Evolutionary conservation across 768 basidiomycete genomes (phyloP).

Genomic region (Pulveroboletus sp.): DNA sequence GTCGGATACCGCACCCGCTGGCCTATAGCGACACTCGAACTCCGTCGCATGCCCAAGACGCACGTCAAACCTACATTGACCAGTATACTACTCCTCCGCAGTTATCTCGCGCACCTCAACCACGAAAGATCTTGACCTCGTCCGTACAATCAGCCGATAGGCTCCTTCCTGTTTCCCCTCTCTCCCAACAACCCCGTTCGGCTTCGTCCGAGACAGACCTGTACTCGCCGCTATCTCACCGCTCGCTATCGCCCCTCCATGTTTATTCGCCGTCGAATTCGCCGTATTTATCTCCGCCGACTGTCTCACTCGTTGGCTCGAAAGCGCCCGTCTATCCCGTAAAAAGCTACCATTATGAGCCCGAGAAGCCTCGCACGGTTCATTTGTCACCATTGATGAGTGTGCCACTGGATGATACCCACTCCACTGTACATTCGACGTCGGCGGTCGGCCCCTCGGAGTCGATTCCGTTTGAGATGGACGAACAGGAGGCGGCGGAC

Average conservation of each 20-base stretch:
- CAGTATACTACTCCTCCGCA: background rate
- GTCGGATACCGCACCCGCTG: background rate
- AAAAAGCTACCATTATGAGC: constrained; percentile 4
- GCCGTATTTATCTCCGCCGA: background rate
- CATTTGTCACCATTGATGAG: background rate
- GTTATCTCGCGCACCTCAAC: background rate
- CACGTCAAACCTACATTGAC: background rate
- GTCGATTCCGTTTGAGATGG: constrained; percentile 42
- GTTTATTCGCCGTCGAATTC: constrained; percentile 1
- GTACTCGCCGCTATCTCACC: constrained; percentile 8
- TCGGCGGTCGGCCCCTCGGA: background rate
- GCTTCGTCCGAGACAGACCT: constrained; percentile 13
- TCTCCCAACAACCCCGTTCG: constrained; percentile 15
- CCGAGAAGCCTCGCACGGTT: background rate
- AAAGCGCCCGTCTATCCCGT: background rate
- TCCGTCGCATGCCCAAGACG: background rate
- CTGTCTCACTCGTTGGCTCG: constrained; percentile 4
- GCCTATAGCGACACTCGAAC: background rate
- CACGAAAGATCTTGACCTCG: background rate
- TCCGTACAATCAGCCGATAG: constrained; percentile 21
- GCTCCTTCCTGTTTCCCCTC: constrained; percentile 18
- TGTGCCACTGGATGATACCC: background rate
- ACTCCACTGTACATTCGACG: background rate
- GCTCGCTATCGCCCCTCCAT: constrained; percentile 5
- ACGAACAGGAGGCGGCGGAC: constrained; percentile 57